phyloP scores from a whole-genome alignment of 2,329 filamentous ascomycete species.

The Colletotrichum sp. region DNA sequence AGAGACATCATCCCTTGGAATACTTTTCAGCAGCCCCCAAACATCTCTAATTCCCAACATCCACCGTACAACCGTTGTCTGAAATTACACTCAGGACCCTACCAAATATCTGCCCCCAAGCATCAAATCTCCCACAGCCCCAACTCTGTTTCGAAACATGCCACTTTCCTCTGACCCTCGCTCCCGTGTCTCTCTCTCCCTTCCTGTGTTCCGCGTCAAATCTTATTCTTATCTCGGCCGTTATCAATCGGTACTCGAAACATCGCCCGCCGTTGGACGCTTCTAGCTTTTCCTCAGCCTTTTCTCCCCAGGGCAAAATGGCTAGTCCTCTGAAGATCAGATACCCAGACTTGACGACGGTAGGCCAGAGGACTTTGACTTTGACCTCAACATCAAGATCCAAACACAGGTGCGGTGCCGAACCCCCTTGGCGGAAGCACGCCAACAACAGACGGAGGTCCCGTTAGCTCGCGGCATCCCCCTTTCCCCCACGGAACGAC shows the following conservation, averaged over 20 bases:
- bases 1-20: neutral
- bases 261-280: neutral
- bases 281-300: too few relatives aligned
- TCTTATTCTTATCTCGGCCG: neutral
- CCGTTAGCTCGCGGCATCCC: neutral
- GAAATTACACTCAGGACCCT: neutral
- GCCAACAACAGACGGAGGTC: neutral
- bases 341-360: too few relatives aligned
- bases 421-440: neutral
- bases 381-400: neutral
- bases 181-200: neutral
- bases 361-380: neutral
- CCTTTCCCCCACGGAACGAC: neutral
- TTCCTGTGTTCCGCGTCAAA: neutral
- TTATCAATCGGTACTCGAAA: neutral
- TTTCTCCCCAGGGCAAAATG: too few relatives aligned
- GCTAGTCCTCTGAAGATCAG: too few relatives aligned
- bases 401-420: neutral
- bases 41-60: neutral
- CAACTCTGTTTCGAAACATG: slow-evolving; percentile 9
- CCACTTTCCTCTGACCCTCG: neutral
- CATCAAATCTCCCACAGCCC: neutral
- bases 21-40: neutral
- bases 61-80: neutral
- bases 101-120: neutral